A percentile compares a stretch with the other conserved stretches of the same genome.
These are phyloP conservation scores for Arthrobotrys sphaeroides DNA, from an alignment of 2,329 filamentous ascomycete species.

Conservation along the genomic window DNA sequence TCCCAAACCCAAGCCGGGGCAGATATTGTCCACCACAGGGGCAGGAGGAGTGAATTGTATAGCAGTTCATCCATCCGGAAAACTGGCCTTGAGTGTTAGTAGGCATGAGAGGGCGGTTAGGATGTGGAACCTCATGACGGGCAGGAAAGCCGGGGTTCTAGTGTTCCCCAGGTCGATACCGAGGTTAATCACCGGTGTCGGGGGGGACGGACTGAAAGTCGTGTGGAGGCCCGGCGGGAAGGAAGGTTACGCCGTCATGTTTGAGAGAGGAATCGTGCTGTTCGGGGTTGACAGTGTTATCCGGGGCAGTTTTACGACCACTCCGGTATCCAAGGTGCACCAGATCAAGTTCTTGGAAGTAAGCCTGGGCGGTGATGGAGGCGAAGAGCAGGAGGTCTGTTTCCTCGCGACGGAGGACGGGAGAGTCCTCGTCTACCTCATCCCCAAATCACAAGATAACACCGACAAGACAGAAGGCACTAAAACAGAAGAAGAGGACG, in stretches of 20 bases:
- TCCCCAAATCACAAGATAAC: slow-evolving; percentile 67
- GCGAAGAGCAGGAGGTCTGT: slow-evolving; percentile 69
- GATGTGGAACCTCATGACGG: slow-evolving; percentile 95
- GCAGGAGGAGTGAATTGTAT: slow-evolving; percentile 88
- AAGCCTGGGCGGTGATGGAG: slow-evolving; percentile 56
- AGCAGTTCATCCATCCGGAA: slow-evolving; percentile 93
- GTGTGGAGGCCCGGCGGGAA: slow-evolving; percentile 80
- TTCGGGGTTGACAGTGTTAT: slow-evolving; percentile 90
- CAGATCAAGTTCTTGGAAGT: slow-evolving; percentile 75
- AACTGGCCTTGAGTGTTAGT: slow-evolving; percentile 92
- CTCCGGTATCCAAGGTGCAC: slow-evolving; percentile 80
- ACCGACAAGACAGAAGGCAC: slow-evolving; percentile 57
- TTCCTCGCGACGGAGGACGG: slow-evolving; percentile 91
- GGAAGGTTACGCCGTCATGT: slow-evolving; percentile 82
- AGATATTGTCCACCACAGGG: slow-evolving; percentile 42
- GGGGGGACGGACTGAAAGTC: slow-evolving; percentile 82
- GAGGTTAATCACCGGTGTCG: slow-evolving; percentile 76
- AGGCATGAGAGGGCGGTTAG: slow-evolving; percentile 91
- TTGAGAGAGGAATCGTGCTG: slow-evolving; percentile 83
- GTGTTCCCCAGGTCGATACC: slow-evolving; percentile 81
- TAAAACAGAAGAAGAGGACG: slow-evolving; percentile 59
- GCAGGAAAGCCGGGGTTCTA: slow-evolving; percentile 91
- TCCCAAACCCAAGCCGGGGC: slow-evolving; percentile 79
- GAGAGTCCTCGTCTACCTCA: slow-evolving; percentile 74
- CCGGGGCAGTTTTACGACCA: slow-evolving; percentile 75